Base-by-base conservation (phyloP, 306 rosid genomes). In the Medicago lupulina region DNA sequence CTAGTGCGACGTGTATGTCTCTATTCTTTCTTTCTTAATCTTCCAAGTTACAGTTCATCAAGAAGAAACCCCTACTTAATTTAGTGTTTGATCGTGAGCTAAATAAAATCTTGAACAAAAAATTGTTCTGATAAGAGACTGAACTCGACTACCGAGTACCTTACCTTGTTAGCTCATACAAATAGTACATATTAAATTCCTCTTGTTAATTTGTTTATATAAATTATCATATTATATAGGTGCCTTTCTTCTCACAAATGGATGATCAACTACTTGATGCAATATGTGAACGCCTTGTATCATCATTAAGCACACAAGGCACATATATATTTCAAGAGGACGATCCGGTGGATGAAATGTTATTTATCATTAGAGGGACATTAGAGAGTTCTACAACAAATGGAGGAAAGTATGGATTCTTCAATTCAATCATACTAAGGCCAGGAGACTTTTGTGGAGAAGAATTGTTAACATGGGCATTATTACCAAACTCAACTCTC, bases 221-320 rank as follows among this genome's bases (percentile, higher is more conserved):
- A 17, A 18, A 17, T 54, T 8, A 54, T 54, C 18, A 28, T 60
- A 60, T 61, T 31, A 61, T 61, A 5, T 65, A 91, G 98, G 97
- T 94, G 11, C 98, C 94, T 0, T 90, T 94, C 85, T 94, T 94
- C 84, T 88, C 98, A 59, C 98, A 91, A 85, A 94, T 91, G 98
- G 97, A 94, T n/a, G 97, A 81, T 78, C 97, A 89, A 43, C 96
- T 94, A 54, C 94, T 94, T 31, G 95, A 94, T 78, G 98, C 97
- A 54, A 94, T 94, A 70, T 94, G 98, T 47, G 97, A 91, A 73
- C 89, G 94, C 9, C 91, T 94, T 6, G 92, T 84, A 19, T 90
- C 94, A 41, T 89, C 96, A 53, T 61, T 94, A 71, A 91, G 88
- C 49, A 94, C 94, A 2, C 79, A 88, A 75, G 96, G 91, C 61